Evolutionary conservation across 306 rosid species (phyloP).

Genomic region (Parietaria judaica): DNA sequence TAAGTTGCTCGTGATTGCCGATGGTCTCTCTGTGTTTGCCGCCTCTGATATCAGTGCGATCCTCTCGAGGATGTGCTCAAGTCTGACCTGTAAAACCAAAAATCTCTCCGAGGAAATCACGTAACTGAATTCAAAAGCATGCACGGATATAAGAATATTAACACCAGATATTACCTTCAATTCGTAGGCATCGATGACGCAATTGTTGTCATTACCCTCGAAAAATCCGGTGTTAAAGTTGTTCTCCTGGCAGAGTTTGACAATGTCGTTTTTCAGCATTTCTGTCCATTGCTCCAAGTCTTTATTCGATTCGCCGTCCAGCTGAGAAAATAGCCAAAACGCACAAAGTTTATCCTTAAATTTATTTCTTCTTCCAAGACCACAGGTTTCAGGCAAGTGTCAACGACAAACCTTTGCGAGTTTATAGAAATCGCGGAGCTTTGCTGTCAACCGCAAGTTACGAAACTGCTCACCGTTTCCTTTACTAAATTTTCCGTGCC

Average conservation of each 20-base stretch:
- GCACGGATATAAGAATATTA: neutral
- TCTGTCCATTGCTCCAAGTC: slow-evolving; percentile 98
- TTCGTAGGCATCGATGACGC: slow-evolving; percentile 87
- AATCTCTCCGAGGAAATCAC: neutral
- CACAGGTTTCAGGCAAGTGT: no score
- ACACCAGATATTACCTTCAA: slow-evolving; percentile 47
- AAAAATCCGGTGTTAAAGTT: slow-evolving; percentile 86
- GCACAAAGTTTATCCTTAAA: slow-evolving; percentile 2
- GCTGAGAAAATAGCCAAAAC: slow-evolving; percentile 32
- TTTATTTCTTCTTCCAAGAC: neutral
- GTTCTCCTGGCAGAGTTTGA: slow-evolving; percentile 87
- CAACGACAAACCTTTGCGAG: slow-evolving; percentile 63
- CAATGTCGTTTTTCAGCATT: slow-evolving; percentile 76
- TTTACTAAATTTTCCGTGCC: slow-evolving; percentile 62
- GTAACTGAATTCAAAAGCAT: slow-evolving; percentile 1
- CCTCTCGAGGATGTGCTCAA: slow-evolving; percentile 95
- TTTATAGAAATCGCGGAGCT: slow-evolving; percentile 82
- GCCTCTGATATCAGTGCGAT: slow-evolving; percentile 85
- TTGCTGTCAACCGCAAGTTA: slow-evolving; percentile 77
- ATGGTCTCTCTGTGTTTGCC: slow-evolving; percentile 87
- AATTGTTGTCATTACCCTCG: slow-evolving; percentile 78
- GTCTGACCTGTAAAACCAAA: slow-evolving; percentile 57
- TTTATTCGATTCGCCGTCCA: slow-evolving; percentile 77
- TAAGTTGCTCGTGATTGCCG: slow-evolving; percentile 51
- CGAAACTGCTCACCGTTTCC: slow-evolving; percentile 69